Percentiles rank a stretch among this genome's conserved stretches.
These are phyloP conservation scores for Suillus cothurnatus DNA, from an alignment of 768 basidiomycete species.

Conservation along the genomic window DNA sequence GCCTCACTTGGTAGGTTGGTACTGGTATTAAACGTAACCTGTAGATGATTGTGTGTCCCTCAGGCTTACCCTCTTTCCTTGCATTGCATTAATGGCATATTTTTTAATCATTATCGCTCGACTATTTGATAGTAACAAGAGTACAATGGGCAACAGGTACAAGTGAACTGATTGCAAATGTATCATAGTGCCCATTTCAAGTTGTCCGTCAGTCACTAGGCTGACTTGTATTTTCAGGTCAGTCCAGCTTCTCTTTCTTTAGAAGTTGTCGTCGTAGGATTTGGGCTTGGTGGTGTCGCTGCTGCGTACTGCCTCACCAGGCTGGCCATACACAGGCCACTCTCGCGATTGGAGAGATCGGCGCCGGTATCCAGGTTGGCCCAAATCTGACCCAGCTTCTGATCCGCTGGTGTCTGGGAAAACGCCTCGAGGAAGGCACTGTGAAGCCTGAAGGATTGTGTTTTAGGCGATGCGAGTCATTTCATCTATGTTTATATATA, in stretches of 20 bases:
- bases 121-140: background rate
- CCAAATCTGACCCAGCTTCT: conserved; percentile 48
- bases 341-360: conserved; percentile 42
- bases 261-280: conserved; percentile 48
- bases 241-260: conserved; percentile 29
- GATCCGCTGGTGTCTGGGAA: conserved; percentile 51
- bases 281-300: conserved; percentile 51
- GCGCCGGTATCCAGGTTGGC: conserved; percentile 53
- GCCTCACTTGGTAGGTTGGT: background rate
- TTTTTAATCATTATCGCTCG: background rate
- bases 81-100: background rate
- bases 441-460: conserved; percentile 43
- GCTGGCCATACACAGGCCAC: conserved; percentile 50
- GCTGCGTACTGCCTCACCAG: conserved; percentile 46
- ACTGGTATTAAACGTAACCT: conserved; percentile 14
- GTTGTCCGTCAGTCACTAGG: background rate
- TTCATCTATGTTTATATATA: background rate
- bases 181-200: background rate
- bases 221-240: conserved; percentile 3
- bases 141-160: background rate
- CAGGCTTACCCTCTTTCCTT: background rate
- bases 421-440: conserved; percentile 38
- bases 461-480: conserved; percentile 43
- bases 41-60: background rate
- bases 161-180: background rate